phyloP scores from a whole-genome alignment of 75 land plant species.

The Azolla pinnata region DNA sequence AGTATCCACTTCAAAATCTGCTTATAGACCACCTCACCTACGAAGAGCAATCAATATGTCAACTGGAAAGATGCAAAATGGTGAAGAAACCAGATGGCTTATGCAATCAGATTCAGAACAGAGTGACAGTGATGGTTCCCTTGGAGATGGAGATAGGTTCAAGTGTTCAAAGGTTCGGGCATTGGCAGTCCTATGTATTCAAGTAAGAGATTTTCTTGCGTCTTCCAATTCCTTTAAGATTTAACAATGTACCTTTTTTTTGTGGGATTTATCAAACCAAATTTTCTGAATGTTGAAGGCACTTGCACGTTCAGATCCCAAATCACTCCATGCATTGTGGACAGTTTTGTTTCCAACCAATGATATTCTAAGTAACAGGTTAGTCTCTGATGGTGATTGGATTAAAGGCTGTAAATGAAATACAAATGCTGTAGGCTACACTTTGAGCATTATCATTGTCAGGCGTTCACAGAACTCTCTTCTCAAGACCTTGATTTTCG shows the following conservation, averaged over 20 bases:
- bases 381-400: conserved; percentile 1
- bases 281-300: conserved; percentile 33
- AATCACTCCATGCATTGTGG: conserved; percentile 76
- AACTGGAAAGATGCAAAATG: background rate
- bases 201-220: conserved; percentile 36
- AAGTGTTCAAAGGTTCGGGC: conserved; percentile 62
- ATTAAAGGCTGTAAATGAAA: background rate
- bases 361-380: conserved; percentile 82
- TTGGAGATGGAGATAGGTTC: conserved; percentile 30
- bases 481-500: conserved; percentile 58
- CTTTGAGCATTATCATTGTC: background rate
- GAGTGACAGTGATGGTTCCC: conserved; percentile 78
- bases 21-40: conserved; percentile 63
- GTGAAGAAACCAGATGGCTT: background rate
- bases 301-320: conserved; percentile 84
- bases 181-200: conserved; percentile 64
- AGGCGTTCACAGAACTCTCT: conserved; percentile 55
- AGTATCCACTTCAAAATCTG: background rate
- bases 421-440: background rate
- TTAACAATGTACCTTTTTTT: background rate
- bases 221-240: background rate
- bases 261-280: background rate
- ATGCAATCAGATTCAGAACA: conserved; percentile 81
- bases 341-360: conserved; percentile 69
- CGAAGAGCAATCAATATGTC: conserved; percentile 7